Evolutionary conservation across 345 rosid species (phyloP).

Genomic region (Laguncularia racemosa): DNA sequence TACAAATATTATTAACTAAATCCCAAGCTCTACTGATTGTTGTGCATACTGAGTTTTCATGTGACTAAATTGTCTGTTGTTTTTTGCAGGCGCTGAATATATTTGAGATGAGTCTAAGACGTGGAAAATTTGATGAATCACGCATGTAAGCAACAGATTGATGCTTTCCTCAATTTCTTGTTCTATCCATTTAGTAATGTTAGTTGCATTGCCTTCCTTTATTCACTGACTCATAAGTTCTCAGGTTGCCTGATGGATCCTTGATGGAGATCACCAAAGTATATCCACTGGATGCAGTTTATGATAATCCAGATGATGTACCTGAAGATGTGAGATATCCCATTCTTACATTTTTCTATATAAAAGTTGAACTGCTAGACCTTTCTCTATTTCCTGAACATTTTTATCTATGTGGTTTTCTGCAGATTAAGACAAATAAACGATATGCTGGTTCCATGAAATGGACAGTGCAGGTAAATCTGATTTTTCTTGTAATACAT

Average conservation of each 20-base stretch:
- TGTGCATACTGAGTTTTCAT: not conserved
- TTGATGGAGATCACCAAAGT: slow-evolving; percentile 56
- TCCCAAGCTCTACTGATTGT: not conserved
- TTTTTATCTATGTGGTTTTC: slow-evolving; percentile 8
- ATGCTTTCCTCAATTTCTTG: slow-evolving; percentile 2
- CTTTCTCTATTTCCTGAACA: not conserved
- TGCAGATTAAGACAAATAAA: slow-evolving; percentile 50
- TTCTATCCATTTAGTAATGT: not conserved
- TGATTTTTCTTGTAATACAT: not conserved
- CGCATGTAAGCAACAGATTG: slow-evolving; percentile 29
- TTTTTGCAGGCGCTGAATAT: slow-evolving; percentile 50
- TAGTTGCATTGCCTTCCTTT: not conserved
- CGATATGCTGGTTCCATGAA: slow-evolving; percentile 53
- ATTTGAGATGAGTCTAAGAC: slow-evolving; percentile 45
- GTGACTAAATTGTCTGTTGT: not conserved
- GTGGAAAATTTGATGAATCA: slow-evolving; percentile 55
- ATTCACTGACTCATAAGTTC: slow-evolving; percentile 3
- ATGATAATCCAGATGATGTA: slow-evolving; percentile 48
- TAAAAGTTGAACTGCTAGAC: not conserved
- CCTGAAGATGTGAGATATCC: slow-evolving; percentile 43
- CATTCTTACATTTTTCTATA: not conserved
- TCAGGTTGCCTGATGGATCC: slow-evolving; percentile 64
- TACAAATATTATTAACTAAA: not conserved
- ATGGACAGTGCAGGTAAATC: slow-evolving; percentile 54
- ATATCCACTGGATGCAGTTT: slow-evolving; percentile 65